Evolutionary conservation across 768 basidiomycete species (phyloP).

Genomic region (Psilocybe subaeruginosa): DNA sequence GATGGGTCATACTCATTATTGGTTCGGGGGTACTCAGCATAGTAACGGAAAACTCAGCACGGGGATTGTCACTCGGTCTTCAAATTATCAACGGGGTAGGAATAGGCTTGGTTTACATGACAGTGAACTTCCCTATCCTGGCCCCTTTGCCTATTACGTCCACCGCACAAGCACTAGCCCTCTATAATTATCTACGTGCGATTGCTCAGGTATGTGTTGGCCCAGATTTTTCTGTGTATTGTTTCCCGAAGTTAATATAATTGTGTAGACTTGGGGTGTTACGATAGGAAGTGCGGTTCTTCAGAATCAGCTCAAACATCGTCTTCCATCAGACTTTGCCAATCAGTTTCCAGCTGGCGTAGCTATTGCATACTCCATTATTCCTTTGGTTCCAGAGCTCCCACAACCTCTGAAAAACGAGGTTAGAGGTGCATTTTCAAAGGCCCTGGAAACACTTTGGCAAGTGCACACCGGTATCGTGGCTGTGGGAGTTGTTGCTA

Average conservation of each 20-base stretch:
- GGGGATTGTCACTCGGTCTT: conserved; percentile 19
- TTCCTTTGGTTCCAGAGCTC: conserved; percentile 41
- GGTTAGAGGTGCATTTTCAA: conserved; percentile 45
- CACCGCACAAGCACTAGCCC: conserved; percentile 46
- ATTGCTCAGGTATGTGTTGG: conserved; percentile 31
- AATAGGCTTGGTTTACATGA: conserved; percentile 16
- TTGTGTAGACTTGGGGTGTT: conserved; percentile 42
- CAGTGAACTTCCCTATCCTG: conserved; percentile 43
- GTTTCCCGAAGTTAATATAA: no score
- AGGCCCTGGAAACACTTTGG: conserved; percentile 44
- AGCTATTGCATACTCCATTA: conserved; percentile 40
- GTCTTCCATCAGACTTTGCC: conserved; percentile 43
- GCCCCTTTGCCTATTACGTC: conserved; percentile 42
- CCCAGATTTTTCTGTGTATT: no score
- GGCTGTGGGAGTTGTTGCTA: conserved; percentile 36
- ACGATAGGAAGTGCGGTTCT: conserved; percentile 52
- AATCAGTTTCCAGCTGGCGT: conserved; percentile 31
- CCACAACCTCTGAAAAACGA: conserved; percentile 30
- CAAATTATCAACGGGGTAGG: conserved; percentile 18
- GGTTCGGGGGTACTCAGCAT: conserved; percentile 36
- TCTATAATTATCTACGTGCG: conserved; percentile 40
- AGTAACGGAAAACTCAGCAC: conserved; percentile 17
- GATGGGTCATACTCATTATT: conserved; percentile 38
- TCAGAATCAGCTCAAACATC: conserved; percentile 48
- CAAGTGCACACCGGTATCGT: conserved; percentile 41